Evolutionary conservation across 352 stramenopile species (phyloP).

Genomic region (Pythium dissimile): DNA sequence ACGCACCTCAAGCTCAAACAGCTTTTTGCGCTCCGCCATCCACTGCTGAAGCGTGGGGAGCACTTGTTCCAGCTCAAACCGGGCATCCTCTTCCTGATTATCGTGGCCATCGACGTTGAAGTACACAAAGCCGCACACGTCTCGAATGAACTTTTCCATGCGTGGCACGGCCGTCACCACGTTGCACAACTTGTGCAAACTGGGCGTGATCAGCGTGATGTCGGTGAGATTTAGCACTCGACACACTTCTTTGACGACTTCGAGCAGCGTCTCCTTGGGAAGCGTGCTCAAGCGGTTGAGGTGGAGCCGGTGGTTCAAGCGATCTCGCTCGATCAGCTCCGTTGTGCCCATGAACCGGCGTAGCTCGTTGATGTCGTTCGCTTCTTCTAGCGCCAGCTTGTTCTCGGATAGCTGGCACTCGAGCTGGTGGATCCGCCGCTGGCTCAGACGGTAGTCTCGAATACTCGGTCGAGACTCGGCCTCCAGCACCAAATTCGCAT

Average conservation of each 20-base stretch:
- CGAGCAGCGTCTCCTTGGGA: slow-evolving; percentile 69
- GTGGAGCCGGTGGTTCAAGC: slow-evolving; percentile 71
- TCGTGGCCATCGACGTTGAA: slow-evolving; percentile 33
- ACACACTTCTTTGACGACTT: slow-evolving; percentile 85
- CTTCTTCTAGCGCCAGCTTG: slow-evolving; percentile 72
- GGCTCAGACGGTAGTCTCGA: slow-evolving; percentile 66
- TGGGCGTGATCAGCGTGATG: slow-evolving; percentile 76
- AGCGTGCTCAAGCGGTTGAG: slow-evolving; percentile 74
- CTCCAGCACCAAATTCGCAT: slow-evolving; percentile 72
- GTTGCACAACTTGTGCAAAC: slow-evolving; percentile 75
- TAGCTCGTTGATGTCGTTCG: slow-evolving; percentile 72
- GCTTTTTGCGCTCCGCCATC: slow-evolving; percentile 48
- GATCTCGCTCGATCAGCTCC: slow-evolving; percentile 73
- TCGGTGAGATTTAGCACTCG: slow-evolving; percentile 77
- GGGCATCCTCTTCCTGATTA: slow-evolving; percentile 21
- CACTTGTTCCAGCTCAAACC: slow-evolving; percentile 67
- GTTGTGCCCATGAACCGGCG: slow-evolving; percentile 81
- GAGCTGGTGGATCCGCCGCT: slow-evolving; percentile 72
- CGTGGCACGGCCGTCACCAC: slow-evolving; percentile 75
- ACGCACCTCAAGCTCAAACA: slow-evolving; percentile 54
- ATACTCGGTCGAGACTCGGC: slow-evolving; percentile 79
- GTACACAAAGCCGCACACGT: slow-evolving; percentile 79
- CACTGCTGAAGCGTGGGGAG: slow-evolving; percentile 69
- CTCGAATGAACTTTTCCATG: slow-evolving; percentile 86
- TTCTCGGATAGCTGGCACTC: slow-evolving; percentile 72